Conservation (phyloP, 2,329 filamentous ascomycete genomes). For the Mycosphaerella arachidis region DNA sequence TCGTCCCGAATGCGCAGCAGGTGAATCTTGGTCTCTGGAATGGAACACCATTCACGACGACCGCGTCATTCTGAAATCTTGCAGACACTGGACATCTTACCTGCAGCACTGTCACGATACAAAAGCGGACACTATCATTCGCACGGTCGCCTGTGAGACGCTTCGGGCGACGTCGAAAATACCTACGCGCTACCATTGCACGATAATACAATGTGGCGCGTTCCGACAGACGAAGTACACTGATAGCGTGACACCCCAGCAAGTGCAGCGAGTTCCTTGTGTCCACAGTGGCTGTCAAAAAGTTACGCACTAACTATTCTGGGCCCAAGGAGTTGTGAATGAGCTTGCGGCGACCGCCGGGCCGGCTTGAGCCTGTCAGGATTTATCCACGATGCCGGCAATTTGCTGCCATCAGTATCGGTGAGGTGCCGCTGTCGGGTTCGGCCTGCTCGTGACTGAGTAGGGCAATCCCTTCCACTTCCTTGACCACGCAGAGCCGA, state of each 20-base stretch:
- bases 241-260: background rate
- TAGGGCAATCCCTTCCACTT: background rate
- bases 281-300: background rate
- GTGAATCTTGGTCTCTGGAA: background rate
- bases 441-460: background rate
- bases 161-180: background rate
- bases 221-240: background rate
- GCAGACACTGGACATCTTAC: background rate
- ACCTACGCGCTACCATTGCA: background rate
- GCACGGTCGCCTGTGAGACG: background rate
- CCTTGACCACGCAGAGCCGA: background rate
- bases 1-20: conserved; percentile 1
- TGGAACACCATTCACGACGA: background rate
- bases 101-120: background rate
- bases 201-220: background rate
- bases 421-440: background rate
- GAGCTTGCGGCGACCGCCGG: conserved; percentile 2
- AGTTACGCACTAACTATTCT: background rate
- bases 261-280: background rate
- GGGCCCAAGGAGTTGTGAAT: background rate
- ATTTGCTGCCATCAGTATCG: conserved; percentile 4
- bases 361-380: conserved; percentile 7
- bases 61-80: background rate
- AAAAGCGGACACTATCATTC: background rate
- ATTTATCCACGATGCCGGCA: conserved; percentile 6